Evolutionary conservation across 176 grass and related monocot species (phyloP).

Genomic region (Bothriochloa decipiens): DNA sequence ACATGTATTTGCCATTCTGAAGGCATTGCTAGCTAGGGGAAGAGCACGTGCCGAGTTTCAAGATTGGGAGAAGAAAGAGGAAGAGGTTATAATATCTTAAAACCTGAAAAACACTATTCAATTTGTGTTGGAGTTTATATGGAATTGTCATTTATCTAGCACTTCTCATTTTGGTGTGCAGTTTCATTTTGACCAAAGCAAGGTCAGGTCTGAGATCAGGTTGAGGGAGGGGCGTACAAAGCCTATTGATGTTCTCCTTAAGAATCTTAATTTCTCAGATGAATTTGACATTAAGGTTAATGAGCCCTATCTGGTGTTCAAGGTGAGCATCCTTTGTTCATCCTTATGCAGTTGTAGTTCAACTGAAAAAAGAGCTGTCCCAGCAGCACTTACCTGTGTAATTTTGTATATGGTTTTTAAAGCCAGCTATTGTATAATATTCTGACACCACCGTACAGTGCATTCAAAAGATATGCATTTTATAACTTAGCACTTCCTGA

Average conservation of each 20-base stretch:
- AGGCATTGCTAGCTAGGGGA: constrained; percentile 88
- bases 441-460: background rate
- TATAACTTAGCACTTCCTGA: constrained; percentile 22
- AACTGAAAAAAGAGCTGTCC: background rate
- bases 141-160: constrained; percentile 29
- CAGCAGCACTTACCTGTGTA: background rate
- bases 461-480: background rate
- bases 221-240: constrained; percentile 91
- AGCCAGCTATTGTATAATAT: background rate
- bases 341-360: background rate
- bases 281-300: constrained; percentile 93
- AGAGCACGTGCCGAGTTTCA: constrained; percentile 93
- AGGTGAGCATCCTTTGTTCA: constrained; percentile 53
- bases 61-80: constrained; percentile 99
- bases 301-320: constrained; percentile 96
- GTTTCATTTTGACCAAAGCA: constrained; percentile 99
- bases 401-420: constrained; percentile 24
- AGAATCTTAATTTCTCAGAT: constrained; percentile 79
- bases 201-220: constrained; percentile 94
- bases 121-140: constrained; percentile 23
- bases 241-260: constrained; percentile 94
- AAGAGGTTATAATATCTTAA: constrained; percentile 74
- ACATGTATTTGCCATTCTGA: constrained; percentile 42
- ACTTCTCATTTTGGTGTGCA: constrained; percentile 45
- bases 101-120: constrained; percentile 17